These are phyloP conservation scores for Dioscorea zingiberensis DNA, from an alignment of 106 monocot species.

Conservation along the genomic window DNA sequence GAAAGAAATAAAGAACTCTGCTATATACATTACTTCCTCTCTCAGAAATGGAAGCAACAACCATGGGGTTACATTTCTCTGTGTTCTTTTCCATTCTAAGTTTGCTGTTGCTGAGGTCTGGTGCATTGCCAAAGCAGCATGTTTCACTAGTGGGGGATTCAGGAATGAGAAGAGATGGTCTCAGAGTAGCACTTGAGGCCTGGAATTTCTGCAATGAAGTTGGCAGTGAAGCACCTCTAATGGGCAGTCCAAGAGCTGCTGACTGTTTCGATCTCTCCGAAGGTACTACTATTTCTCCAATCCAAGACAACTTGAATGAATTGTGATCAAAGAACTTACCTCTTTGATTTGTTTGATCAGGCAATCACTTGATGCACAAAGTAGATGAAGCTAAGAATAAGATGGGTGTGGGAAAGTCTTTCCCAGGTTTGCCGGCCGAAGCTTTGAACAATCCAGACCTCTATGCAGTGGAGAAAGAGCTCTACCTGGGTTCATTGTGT, in stretches of 20 bases:
- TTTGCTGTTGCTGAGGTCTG: too few species aligned
- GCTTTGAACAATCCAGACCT: conserved; percentile 32
- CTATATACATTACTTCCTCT: too few species aligned
- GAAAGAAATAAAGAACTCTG: too few species aligned
- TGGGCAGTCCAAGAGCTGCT: conserved; percentile 84
- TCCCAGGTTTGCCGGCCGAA: conserved; percentile 7
- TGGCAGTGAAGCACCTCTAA: conserved; percentile 58
- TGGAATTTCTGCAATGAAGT: conserved; percentile 98
- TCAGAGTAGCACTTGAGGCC: conserved; percentile 76
- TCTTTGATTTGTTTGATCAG: neutral
- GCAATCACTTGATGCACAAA: conserved; percentile 20
- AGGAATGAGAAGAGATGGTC: conserved; percentile 74
- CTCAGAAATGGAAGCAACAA: too few species aligned
- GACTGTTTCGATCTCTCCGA: conserved; percentile 62
- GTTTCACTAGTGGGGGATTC: conserved; percentile 67
- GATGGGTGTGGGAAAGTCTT: conserved; percentile 25
- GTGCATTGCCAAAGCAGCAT: conserved; percentile 6
- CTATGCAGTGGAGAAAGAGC: conserved; percentile 66
- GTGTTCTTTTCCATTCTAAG: too few species aligned
- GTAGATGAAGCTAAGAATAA: conserved; percentile 46
- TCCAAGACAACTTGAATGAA: neutral
- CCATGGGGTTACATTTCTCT: too few species aligned
- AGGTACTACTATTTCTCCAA: too few species aligned
- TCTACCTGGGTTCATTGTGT: conserved; percentile 60
- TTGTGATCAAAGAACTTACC: neutral